Conservation (phyloP, 169 alveolate species). For the Plasmodium gaboni region DNA sequence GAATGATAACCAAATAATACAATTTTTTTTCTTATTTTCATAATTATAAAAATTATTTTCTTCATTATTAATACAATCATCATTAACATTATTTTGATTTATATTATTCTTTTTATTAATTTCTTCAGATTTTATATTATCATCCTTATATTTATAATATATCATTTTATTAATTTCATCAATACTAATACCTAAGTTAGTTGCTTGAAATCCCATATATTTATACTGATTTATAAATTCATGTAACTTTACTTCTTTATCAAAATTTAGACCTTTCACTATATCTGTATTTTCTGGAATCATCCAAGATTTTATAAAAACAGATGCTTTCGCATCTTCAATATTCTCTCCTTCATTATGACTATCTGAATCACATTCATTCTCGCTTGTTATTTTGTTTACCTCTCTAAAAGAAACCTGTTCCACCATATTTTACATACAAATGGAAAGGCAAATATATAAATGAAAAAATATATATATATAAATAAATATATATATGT, state of each 20-base stretch:
- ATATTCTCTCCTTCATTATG: constrained; percentile 25
- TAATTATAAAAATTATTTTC: constrained; percentile 79
- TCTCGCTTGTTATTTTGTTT: constrained; percentile 47
- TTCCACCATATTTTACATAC: neutral
- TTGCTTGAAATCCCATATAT: constrained; percentile 85
- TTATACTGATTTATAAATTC: constrained; percentile 78
- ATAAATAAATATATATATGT: no score
- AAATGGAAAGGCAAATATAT: no score
- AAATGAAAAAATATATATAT: no score
- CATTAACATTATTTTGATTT: neutral
- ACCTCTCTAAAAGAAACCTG: constrained; percentile 37
- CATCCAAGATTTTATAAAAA: constrained; percentile 73
- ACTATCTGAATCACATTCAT: constrained; percentile 24
- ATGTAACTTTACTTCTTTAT: constrained; percentile 76
- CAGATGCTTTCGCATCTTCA: constrained; percentile 54
- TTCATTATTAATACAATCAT: constrained; percentile 22
- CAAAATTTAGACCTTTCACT: constrained; percentile 80
- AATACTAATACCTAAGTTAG: constrained; percentile 85
- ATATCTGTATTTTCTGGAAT: constrained; percentile 78
- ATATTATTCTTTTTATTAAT: constrained; percentile 33
- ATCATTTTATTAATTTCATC: constrained; percentile 86
- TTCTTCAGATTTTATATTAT: constrained; percentile 6
- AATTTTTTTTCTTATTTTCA: constrained; percentile 87
- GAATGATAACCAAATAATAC: constrained; percentile 97
- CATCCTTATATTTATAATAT: constrained; percentile 78